Evolutionary conservation across 495 filamentous ascomycete genomes (phyloP).

Genomic region (Friedmanniomyces simplex): DNA sequence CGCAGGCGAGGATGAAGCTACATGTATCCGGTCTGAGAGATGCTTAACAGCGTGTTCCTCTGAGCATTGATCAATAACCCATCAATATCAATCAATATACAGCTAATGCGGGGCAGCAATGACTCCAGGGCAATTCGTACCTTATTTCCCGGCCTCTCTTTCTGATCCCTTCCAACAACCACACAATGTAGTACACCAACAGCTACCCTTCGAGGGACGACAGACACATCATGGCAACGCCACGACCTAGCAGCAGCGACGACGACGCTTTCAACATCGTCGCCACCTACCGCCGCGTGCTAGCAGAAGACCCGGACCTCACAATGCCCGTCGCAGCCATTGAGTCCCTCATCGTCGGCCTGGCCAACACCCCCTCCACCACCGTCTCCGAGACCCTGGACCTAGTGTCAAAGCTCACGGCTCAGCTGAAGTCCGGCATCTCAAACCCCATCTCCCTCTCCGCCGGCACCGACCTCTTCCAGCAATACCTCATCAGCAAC

Average conservation of each 20-base stretch:
- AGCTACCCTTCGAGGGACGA: background rate
- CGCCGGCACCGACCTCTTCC: conserved; percentile 92
- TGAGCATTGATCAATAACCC: no score
- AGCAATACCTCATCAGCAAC: conserved; percentile 74
- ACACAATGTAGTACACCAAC: background rate
- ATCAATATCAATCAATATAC: no score
- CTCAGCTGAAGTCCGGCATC: conserved; percentile 60
- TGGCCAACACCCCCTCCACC: conserved; percentile 60
- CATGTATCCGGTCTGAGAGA: no score
- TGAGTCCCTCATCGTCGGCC: conserved; percentile 76
- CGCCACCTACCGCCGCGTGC: conserved; percentile 48
- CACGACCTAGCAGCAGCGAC: background rate
- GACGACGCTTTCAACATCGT: conserved; percentile 36
- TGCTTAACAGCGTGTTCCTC: no score
- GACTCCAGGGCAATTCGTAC: no score
- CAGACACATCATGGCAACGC: background rate
- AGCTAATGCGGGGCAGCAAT: no score
- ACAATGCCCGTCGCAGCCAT: conserved; percentile 96
- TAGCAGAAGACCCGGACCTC: conserved; percentile 61
- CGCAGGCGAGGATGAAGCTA: no score
- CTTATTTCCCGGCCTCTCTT: no score
- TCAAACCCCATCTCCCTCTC: conserved; percentile 83
- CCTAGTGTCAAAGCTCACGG: conserved; percentile 63
- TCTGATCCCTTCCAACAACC: background rate
- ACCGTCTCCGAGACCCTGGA: conserved; percentile 91